Evolutionary conservation across 768 basidiomycete species (phyloP).

Genomic region (Boletus insuetus): DNA sequence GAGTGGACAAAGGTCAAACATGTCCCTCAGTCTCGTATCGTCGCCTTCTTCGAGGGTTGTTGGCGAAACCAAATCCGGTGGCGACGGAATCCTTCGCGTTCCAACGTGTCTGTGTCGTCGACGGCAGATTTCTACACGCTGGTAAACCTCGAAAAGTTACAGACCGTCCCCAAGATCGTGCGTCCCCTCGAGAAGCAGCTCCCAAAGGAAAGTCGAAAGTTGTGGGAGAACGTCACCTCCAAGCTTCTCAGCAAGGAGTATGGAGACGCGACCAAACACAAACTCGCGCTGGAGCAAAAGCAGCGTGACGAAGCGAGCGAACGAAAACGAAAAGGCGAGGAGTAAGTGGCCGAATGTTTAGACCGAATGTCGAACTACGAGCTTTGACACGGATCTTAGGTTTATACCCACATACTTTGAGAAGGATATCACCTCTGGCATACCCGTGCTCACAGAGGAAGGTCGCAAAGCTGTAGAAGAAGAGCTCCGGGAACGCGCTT

Average conservation of each 20-base stretch:
- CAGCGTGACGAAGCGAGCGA: constrained; percentile 90
- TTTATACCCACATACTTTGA: constrained; percentile 80
- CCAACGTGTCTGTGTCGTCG: constrained; percentile 43
- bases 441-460: constrained; percentile 62
- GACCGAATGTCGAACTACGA: not conserved
- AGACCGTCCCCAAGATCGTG: constrained; percentile 78
- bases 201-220: constrained; percentile 74
- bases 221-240: constrained; percentile 85
- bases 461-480: constrained; percentile 74
- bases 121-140: constrained; percentile 60
- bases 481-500: constrained; percentile 43
- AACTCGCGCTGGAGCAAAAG: constrained; percentile 87
- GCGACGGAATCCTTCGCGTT: constrained; percentile 55
- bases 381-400: constrained; percentile 33
- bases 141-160: constrained; percentile 71
- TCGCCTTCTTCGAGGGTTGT: constrained; percentile 83
- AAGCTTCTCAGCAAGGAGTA: constrained; percentile 80
- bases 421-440: constrained; percentile 61
- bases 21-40: constrained; percentile 73
- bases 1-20: constrained; percentile 88
- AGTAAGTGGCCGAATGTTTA: constrained; percentile 50
- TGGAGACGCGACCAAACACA: constrained; percentile 87
- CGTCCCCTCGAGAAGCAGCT: constrained; percentile 79
- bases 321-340: constrained; percentile 73
- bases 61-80: constrained; percentile 86